Evolutionary conservation across 345 rosid genomes (phyloP).

Genomic region (Trapa incisa): DNA sequence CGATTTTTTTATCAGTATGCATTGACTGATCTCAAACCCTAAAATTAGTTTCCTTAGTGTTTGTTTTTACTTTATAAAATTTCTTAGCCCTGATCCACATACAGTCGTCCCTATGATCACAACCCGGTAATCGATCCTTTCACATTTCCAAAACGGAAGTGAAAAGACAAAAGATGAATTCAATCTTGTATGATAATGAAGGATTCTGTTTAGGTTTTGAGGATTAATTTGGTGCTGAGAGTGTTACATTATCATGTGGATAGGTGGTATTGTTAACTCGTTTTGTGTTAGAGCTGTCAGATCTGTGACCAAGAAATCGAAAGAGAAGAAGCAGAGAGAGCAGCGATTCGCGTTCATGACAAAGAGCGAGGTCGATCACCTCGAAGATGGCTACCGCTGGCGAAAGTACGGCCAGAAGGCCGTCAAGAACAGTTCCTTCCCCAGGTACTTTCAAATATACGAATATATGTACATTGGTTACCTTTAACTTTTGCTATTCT

Average conservation of each 20-base stretch:
- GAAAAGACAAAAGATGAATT: too few species aligned
- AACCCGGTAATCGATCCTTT: too few species aligned
- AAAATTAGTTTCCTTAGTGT: background rate
- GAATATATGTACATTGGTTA: too few species aligned
- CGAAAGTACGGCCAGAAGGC: constrained; percentile 99
- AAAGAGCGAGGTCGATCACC: constrained; percentile 96
- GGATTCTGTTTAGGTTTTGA: too few species aligned
- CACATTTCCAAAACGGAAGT: too few species aligned
- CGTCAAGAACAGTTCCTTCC: constrained; percentile 89
- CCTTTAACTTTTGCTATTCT: too few species aligned
- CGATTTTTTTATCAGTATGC: background rate
- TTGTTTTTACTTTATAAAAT: too few species aligned
- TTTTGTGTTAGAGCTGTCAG: constrained; percentile 10
- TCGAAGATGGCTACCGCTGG: constrained; percentile 98
- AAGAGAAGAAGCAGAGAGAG: constrained; percentile 73
- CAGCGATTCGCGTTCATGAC: constrained; percentile 98
- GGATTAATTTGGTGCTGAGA: too few species aligned
- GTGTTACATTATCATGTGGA: background rate
- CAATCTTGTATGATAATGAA: too few species aligned
- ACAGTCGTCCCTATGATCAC: too few species aligned
- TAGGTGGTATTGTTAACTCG: constrained; percentile 2
- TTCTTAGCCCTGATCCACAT: background rate
- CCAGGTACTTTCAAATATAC: constrained; percentile 38
- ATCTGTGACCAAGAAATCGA: constrained; percentile 41
- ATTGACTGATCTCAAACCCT: background rate